phyloP scores from a whole-genome alignment of 208 protist species.

The Acanthamoeba triangularis region DNA sequence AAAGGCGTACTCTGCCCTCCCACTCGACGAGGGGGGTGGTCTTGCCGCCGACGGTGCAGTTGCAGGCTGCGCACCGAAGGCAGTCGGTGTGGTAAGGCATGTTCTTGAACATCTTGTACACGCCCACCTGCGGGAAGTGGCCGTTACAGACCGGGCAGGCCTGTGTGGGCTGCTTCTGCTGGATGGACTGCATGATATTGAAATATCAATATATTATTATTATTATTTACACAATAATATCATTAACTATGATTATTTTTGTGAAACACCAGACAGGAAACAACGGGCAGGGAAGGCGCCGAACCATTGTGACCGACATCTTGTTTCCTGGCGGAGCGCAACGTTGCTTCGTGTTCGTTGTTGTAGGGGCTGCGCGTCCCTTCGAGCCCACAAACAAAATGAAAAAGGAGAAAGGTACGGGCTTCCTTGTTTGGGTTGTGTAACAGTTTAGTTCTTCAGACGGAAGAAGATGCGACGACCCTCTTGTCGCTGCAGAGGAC shows the following conservation, averaged over 20 bases:
- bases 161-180: background rate
- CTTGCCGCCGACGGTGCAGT: constrained; percentile 17
- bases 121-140: background rate
- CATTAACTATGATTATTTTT: background rate
- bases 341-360: background rate
- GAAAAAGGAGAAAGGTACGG: too few species aligned
- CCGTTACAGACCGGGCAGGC: background rate
- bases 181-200: background rate
- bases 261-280: too few species aligned
- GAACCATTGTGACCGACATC: background rate
- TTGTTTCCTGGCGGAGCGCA: too few species aligned
- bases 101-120: constrained; percentile 17
- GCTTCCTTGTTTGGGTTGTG: too few species aligned
- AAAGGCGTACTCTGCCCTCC: background rate
- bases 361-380: too few species aligned
- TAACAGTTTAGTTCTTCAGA: too few species aligned
- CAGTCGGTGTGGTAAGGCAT: constrained; percentile 45
- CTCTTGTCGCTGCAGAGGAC: background rate
- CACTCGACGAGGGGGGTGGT: constrained; percentile 8
- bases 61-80: background rate
- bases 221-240: too few species aligned
- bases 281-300: background rate
- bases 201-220: background rate
- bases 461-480: background rate
- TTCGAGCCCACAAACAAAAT: too few species aligned